These are phyloP conservation scores for Hypsizygus marmoreus DNA, from an alignment of 768 basidiomycete species.

Conservation along the genomic window DNA sequence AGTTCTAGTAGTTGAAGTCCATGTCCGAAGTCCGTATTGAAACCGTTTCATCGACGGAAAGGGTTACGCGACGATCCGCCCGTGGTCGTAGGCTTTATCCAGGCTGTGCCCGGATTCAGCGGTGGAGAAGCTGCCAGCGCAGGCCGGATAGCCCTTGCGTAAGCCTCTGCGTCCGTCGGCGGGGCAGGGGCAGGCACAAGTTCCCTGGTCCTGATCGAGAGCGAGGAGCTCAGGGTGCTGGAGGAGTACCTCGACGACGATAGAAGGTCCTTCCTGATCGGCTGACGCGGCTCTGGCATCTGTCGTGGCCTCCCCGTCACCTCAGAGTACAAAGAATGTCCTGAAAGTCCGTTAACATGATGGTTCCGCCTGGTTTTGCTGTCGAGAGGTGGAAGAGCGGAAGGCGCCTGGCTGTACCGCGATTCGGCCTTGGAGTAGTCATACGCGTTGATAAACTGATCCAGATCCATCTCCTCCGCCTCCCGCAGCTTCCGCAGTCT, in stretches of 20 bases:
- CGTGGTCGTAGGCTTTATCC: conserved; percentile 43
- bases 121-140: conserved; percentile 27
- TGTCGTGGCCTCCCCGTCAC: conserved; percentile 62
- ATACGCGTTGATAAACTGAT: conserved; percentile 54
- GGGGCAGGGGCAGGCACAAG: conserved; percentile 12
- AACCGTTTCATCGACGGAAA: conserved; percentile 42
- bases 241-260: conserved; percentile 53
- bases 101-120: conserved; percentile 36
- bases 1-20: not conserved
- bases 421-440: conserved; percentile 46
- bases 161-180: conserved; percentile 61
- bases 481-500: conserved; percentile 51
- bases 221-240: conserved; percentile 43
- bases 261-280: conserved; percentile 50
- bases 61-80: conserved; percentile 56
- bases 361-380: conserved; percentile 19
- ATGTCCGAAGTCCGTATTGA: not conserved
- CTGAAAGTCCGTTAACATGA: conserved; percentile 35
- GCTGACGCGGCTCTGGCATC: conserved; percentile 74
- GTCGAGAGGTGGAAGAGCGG: conserved; percentile 41
- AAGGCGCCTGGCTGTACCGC: conserved; percentile 39
- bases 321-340: conserved; percentile 67
- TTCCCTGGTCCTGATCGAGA: conserved; percentile 22
- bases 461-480: conserved; percentile 52
- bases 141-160: conserved; percentile 51